Base-by-base conservation (phyloP, 805 yeast species). In the Cyberlindnera amylophila region DNA sequence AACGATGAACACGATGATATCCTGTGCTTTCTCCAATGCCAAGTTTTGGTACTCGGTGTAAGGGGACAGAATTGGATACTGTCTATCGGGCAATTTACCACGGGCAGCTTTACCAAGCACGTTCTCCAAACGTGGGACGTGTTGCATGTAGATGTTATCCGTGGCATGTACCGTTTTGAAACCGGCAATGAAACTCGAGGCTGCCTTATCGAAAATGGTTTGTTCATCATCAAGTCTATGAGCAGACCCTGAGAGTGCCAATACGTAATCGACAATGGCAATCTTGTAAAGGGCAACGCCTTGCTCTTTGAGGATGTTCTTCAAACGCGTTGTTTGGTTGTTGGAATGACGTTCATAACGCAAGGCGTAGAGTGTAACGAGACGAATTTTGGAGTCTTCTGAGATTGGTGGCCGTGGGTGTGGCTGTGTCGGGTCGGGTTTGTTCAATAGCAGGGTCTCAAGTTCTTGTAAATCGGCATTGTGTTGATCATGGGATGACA, bases 81-180 rank as follows among this genome's bases (percentile, higher is more conserved):
- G 49, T 15, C 58, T 61, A 24, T 52, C 59, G 6, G 60, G 42
- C 6, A 68, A 47, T 42, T 64, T 63, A 17, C 67, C 67, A 33
- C 66, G 61, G 1, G 65, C 63, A 12, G 65, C 46, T 26, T 62
- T 67, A 10, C 62, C 58, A 34, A 68, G 37, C 4, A 67, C 50
- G 15, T 47, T 47, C 8, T 77, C 80, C 36, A 93, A 63, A 42
- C 86, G 70, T 7, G 99, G 96, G 34, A 78, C 70, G 57, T 90
- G 95, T 66, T 93, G 99, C 82, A 95, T 89, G 66, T 81, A 93
- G 5, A 91, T 78, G 55, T 85, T 86, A 42, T 81, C 83, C 3
- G 74, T 68, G 28, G 71, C 65, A 45, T 62, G 66, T 39, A 65
- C 64, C 3, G 58, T 57, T 33, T 62, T 58, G 49, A 67, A 58